phyloP scores from a whole-genome alignment of 208 protist genomes.

The Acanthamoeba divionensis region DNA sequence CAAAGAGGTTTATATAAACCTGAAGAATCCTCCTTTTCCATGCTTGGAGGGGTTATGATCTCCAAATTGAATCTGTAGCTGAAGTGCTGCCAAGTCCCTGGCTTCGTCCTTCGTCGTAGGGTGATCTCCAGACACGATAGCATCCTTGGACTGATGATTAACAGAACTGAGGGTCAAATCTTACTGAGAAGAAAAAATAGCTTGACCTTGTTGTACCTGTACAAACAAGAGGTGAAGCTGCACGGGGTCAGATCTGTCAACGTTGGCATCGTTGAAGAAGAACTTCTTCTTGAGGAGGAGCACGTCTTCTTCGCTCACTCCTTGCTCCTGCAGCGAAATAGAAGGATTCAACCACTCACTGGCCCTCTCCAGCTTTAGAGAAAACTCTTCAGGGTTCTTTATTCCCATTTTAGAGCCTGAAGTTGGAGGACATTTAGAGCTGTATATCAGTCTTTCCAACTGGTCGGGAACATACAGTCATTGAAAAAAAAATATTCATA shows the following conservation, averaged over 20 bases:
- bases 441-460: neutral
- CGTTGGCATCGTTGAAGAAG: constrained; percentile 79
- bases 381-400: constrained; percentile 79
- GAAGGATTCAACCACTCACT: constrained; percentile 74
- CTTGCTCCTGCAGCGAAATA: constrained; percentile 75
- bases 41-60: constrained; percentile 74
- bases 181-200: too few species aligned
- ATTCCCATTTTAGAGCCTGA: constrained; percentile 79
- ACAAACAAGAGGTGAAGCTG: constrained; percentile 79
- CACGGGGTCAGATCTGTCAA: constrained; percentile 79
- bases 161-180: too few species aligned
- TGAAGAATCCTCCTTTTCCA: constrained; percentile 31
- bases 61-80: constrained; percentile 74
- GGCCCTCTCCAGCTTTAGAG: neutral
- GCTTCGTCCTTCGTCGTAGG: constrained; percentile 76
- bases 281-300: constrained; percentile 80
- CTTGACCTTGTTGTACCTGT: constrained; percentile 65
- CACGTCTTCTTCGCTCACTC: constrained; percentile 63
- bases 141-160: constrained; percentile 72
- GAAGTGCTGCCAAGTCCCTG: constrained; percentile 70
- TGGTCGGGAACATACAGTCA: neutral
- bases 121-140: constrained; percentile 75
- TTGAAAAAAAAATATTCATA: neutral
- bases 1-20: neutral
- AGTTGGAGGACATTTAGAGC: too few species aligned